Evolutionary conservation across 345 rosid species (phyloP).

Genomic region (Hevea brasiliensis): DNA sequence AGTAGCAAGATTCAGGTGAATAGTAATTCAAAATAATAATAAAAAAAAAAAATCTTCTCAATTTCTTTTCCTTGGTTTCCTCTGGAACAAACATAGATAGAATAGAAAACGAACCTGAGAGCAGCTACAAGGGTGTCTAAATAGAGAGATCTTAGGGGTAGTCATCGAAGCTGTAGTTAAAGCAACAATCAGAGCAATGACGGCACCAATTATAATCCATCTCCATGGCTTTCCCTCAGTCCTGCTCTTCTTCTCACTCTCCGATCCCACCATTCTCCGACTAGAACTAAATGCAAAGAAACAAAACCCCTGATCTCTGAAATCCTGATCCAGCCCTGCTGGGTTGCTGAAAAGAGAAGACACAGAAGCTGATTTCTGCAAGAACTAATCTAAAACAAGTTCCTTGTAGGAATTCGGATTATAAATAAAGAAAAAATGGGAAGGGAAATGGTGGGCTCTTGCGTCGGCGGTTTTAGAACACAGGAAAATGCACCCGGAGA

Average conservation of each 20-base stretch:
- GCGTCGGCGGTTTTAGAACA: slow-evolving; percentile 7
- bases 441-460: background rate
- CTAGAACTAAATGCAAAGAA: background rate
- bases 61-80: slow-evolving; percentile 2
- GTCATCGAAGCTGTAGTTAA: slow-evolving; percentile 34
- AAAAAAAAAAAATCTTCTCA: too few relatives aligned
- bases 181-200: slow-evolving; percentile 43
- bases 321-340: background rate
- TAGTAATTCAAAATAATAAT: background rate
- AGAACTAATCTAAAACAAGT: background rate
- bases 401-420: background rate
- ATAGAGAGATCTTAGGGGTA: slow-evolving; percentile 31
- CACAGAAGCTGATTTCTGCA: background rate
- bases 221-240: slow-evolving; percentile 30
- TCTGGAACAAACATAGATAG: background rate
- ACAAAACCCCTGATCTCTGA: background rate
- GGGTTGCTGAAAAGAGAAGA: background rate
- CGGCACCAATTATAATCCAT: slow-evolving; percentile 42
- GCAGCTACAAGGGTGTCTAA: slow-evolving; percentile 51
- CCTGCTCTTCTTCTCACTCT: slow-evolving; percentile 12
- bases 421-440: background rate
- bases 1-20: background rate
- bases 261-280: slow-evolving; percentile 39
- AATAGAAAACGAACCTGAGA: slow-evolving; percentile 46
- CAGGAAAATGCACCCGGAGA: too few relatives aligned